These are phyloP conservation scores for Myxozyma neglecta DNA, from an alignment of 805 yeast species.

Conservation along the genomic window DNA sequence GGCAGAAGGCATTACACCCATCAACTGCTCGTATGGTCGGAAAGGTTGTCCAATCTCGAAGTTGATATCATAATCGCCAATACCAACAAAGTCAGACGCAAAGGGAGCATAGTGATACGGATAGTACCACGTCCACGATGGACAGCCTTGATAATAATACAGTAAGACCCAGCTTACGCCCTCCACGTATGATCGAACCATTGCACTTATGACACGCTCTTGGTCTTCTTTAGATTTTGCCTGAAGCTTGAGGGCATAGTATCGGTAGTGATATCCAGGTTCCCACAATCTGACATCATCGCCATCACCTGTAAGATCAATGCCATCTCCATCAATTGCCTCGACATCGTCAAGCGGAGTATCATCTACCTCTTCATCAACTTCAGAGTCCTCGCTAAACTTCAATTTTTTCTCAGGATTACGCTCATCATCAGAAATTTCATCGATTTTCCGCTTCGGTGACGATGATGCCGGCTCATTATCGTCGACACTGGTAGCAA, in stretches of 20 bases:
- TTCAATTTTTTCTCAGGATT: slow-evolving; percentile 21
- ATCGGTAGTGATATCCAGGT: slow-evolving; percentile 81
- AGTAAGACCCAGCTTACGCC: slow-evolving; percentile 96
- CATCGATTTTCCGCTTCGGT: slow-evolving; percentile 32
- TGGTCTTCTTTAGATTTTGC: slow-evolving; percentile 55
- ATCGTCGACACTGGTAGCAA: slow-evolving; percentile 21
- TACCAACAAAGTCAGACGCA: slow-evolving; percentile 76
- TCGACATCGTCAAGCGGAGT: slow-evolving; percentile 22
- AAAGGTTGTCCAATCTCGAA: slow-evolving; percentile 77
- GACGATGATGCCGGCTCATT: slow-evolving; percentile 21
- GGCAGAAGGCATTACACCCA: slow-evolving; percentile 94
- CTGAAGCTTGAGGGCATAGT: slow-evolving; percentile 74
- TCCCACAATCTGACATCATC: slow-evolving; percentile 72
- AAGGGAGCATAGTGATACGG: slow-evolving; percentile 98
- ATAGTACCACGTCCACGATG: slow-evolving; percentile 97
- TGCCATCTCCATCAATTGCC: slow-evolving; percentile 45
- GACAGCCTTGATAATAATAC: slow-evolving; percentile 96
- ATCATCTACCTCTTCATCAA: neutral
- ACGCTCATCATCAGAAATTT: slow-evolving; percentile 13
- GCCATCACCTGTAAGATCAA: slow-evolving; percentile 37
- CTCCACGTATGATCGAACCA: slow-evolving; percentile 76
- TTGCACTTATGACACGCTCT: slow-evolving; percentile 50
- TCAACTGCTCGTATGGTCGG: slow-evolving; percentile 86
- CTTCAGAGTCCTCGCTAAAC: neutral
- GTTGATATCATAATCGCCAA: slow-evolving; percentile 48